phyloP scores from a whole-genome alignment of 306 rosid genomes.

The Begonia loranthoides region DNA sequence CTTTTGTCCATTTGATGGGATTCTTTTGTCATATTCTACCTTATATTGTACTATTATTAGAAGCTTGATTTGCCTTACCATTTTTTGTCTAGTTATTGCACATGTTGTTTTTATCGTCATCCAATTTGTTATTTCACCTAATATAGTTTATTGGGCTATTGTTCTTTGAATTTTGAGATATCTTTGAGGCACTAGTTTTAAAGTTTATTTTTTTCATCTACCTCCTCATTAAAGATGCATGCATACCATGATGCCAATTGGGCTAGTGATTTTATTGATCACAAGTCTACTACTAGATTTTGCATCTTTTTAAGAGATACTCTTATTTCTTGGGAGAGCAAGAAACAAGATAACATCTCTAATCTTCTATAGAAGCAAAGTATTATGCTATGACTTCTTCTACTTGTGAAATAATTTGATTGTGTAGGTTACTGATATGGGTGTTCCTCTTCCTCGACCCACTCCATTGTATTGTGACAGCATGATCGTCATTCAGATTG shows the following conservation, averaged over 20 bases:
- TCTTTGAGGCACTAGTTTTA: not conserved
- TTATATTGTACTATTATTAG: not conserved
- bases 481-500: no score
- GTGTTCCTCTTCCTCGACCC: no score
- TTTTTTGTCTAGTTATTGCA: not conserved
- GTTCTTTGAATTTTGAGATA: no score
- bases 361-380: no score
- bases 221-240: not conserved
- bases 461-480: not conserved
- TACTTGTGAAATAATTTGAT: no score
- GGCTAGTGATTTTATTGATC: not conserved
- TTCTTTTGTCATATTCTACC: not conserved
- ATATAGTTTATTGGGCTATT: not conserved
- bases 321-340: no score
- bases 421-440: no score
- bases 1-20: not conserved
- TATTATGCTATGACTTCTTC: no score
- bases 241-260: not conserved
- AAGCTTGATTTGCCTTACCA: not conserved
- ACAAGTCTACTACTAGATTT: not conserved
- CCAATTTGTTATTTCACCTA: not conserved
- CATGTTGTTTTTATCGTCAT: not conserved
- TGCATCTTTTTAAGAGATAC: no score
- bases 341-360: no score
- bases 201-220: not conserved